phyloP scores from a whole-genome alignment of 257 asterid genomes.

The Thymus quinquecostatus region DNA sequence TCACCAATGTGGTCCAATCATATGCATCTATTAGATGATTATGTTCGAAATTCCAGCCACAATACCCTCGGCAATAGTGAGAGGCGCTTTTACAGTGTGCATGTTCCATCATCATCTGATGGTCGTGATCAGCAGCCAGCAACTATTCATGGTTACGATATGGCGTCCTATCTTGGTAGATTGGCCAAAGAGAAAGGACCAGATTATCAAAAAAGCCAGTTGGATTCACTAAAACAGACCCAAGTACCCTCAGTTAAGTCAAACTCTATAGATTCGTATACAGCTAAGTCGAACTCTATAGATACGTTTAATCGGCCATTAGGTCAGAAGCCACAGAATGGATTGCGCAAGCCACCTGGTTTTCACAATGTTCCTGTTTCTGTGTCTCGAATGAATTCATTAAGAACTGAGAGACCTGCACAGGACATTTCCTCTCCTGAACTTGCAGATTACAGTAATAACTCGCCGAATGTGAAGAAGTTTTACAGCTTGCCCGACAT shows the following conservation, averaged over 20 bases:
- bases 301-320: constrained; percentile 55
- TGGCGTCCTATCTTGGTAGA: constrained; percentile 54
- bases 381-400: constrained; percentile 69
- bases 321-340: constrained; percentile 65
- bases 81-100: constrained; percentile 86
- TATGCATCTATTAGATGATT: constrained; percentile 49
- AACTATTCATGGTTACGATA: constrained; percentile 78
- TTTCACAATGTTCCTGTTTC: constrained; percentile 74
- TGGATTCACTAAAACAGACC: constrained; percentile 33
- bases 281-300: constrained; percentile 38
- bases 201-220: constrained; percentile 34
- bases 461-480: constrained; percentile 62
- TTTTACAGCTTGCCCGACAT: constrained; percentile 88
- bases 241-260: constrained; percentile 46
- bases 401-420: constrained; percentile 59
- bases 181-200: constrained; percentile 34
- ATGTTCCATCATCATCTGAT: constrained; percentile 65
- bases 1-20: constrained; percentile 53
- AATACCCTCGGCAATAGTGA: constrained; percentile 59
- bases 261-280: constrained; percentile 44
- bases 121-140: constrained; percentile 82
- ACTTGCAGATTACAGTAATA: constrained; percentile 42
- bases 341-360: constrained; percentile 86
- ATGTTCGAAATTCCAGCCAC: constrained; percentile 47
- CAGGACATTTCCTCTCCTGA: constrained; percentile 56